Evolutionary conservation across 495 filamentous ascomycete genomes (phyloP), one percentile per base, ranked within the genome.

Genomic region (Aspergillus sparsus): DNA sequence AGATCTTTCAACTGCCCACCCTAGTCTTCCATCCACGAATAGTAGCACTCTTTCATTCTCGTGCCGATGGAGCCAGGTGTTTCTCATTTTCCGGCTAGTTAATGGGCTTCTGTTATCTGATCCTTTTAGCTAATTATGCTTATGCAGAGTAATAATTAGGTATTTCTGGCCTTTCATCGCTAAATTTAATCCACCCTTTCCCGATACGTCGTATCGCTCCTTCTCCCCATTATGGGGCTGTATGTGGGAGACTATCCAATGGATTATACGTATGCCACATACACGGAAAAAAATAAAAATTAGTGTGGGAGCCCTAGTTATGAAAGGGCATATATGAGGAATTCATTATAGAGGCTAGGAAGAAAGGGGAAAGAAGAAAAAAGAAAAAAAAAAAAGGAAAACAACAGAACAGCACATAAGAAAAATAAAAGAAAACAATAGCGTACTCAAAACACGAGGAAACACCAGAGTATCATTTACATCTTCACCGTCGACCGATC

Each of bases 401-500:
- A 61, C 18, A 37, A 46, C 53, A 41, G 41, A 27, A 57, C 60
- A 52, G 53, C 53, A 64, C 21, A 27, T 27, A 27, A 50, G 54
- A 55, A 59, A 54, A 60, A 10, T 64, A 62, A 63, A 65, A 62
- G 52, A 61, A 57, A 63, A 61, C 63, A 60, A 56, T 64, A 68
- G 71, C 66, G 68, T 71, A 74, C 62, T 73, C 49, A 57, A 66
- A 75, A 74, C 70, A 75, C 68, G 65, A 63, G 59, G 55, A 65
- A 73, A 72, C 67, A 69, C 66, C 64, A 66, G 67, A 74, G 68
- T 74, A 77, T 79, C 76, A 77, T 77, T 74, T 79, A 77, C 76
- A 79, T 77, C 70, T 75, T 73, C 70, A 64, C 68, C 66, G 64
- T 72, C 63, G 67, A 62, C 62, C 64, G 60, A 66, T 68, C 65